Conservation (phyloP, 129 eudicot genomes). For the Lactuca sativa region DNA sequence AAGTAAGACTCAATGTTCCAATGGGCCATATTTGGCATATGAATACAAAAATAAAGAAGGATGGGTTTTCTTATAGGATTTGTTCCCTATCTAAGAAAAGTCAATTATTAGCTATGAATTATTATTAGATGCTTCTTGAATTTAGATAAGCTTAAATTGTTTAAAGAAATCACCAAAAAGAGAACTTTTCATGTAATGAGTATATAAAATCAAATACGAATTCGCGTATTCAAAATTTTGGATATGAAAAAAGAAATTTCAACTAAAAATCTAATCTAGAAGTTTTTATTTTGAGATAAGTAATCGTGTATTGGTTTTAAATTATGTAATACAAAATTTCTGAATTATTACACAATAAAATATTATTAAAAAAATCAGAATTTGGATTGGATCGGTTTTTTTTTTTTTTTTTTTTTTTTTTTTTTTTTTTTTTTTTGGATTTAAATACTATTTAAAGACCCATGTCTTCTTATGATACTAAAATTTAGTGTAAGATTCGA, state of each 20-base stretch:
- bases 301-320: too few relatives aligned
- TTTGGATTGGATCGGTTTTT: background rate
- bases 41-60: slow-evolving; percentile 9
- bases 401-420: too few relatives aligned
- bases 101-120: slow-evolving; percentile 24
- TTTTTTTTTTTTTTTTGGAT: too few relatives aligned
- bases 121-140: slow-evolving; percentile 11
- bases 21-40: slow-evolving; percentile 21
- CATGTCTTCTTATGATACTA: background rate
- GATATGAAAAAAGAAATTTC: background rate
- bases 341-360: too few relatives aligned
- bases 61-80: background rate
- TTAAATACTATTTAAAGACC: background rate
- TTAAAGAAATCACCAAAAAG: background rate
- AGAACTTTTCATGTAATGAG: too few relatives aligned
- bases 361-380: too few relatives aligned
- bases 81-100: slow-evolving; percentile 4
- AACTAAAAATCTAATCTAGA: background rate
- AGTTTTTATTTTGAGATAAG: too few relatives aligned
- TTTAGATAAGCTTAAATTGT: slow-evolving; percentile 12
- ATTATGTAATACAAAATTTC: too few relatives aligned
- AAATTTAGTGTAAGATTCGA: background rate
- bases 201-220: too few relatives aligned
- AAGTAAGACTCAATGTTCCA: slow-evolving; percentile 28
- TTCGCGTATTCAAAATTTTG: background rate